Conservation (phyloP, 805 yeast genomes). For the Schizosaccharomyces osmophilus region DNA sequence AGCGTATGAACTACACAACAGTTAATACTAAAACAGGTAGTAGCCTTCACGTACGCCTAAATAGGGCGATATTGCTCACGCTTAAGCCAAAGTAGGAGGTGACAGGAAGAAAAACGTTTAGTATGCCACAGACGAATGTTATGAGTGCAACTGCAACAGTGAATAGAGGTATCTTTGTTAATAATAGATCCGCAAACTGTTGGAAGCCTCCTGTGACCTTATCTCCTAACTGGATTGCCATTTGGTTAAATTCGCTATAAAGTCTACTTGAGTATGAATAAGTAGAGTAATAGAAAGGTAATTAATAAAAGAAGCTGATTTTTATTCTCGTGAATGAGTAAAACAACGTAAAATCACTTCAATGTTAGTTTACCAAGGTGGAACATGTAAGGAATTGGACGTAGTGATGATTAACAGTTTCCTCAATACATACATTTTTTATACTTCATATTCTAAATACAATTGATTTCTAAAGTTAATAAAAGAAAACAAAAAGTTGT, state of each 20-base stretch:
- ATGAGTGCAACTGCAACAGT: background rate
- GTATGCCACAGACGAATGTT: background rate
- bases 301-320: too few species aligned
- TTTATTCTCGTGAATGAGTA: too few species aligned
- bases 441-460: too few species aligned
- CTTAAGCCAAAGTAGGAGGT: background rate
- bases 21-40: constrained; percentile 30
- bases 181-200: background rate
- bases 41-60: background rate
- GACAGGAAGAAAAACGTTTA: background rate
- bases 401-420: too few species aligned
- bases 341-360: too few species aligned
- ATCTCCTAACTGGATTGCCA: background rate
- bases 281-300: too few species aligned
- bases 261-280: too few species aligned
- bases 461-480: too few species aligned
- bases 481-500: too few species aligned
- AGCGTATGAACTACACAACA: constrained; percentile 21
- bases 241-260: background rate
- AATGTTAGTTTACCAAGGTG: too few species aligned
- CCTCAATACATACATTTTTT: too few species aligned
- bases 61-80: background rate
- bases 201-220: background rate
- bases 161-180: background rate
- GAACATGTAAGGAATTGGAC: too few species aligned